Conservation (phyloP, 1,284 basidiomycete genomes). For the Xerocomus alliaceus region DNA sequence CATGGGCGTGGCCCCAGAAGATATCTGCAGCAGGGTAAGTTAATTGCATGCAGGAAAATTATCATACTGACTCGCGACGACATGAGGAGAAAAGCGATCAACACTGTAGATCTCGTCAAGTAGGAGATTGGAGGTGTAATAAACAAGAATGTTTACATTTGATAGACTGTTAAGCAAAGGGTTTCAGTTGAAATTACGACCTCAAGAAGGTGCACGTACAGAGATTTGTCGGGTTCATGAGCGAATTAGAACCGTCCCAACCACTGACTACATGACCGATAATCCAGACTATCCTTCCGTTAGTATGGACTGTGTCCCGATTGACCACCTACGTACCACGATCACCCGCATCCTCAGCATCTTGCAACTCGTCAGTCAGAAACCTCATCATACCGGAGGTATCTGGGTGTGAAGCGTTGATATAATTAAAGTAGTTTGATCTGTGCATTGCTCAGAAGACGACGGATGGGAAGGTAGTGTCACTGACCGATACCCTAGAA, state of each 20-base stretch:
- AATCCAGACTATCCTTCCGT: constrained; percentile 67
- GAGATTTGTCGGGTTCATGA: constrained; percentile 67
- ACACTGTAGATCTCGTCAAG: constrained; percentile 54
- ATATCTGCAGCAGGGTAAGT: constrained; percentile 53
- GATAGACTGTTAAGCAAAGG: constrained; percentile 59
- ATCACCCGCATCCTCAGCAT: constrained; percentile 73
- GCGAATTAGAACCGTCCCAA: constrained; percentile 74
- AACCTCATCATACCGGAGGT: constrained; percentile 78
- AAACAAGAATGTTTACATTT: constrained; percentile 56
- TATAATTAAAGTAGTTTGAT: constrained; percentile 78
- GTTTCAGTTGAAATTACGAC: constrained; percentile 6
- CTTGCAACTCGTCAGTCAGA: constrained; percentile 82
- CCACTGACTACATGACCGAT: constrained; percentile 80
- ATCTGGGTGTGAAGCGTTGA: constrained; percentile 76
- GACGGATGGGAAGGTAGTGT: neutral
- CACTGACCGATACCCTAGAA: constrained; percentile 30
- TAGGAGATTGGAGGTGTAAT: neutral
- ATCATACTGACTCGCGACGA: constrained; percentile 70
- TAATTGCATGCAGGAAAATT: constrained; percentile 1
- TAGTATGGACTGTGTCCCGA: constrained; percentile 7
- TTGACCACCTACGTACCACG: constrained; percentile 51
- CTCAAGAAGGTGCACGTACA: constrained; percentile 54
- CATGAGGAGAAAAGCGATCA: constrained; percentile 79
- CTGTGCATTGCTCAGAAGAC: constrained; percentile 37
- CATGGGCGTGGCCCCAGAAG: constrained; percentile 84